phyloP scores from a whole-genome alignment of 495 filamentous ascomycete species.

The Podospora australis region DNA sequence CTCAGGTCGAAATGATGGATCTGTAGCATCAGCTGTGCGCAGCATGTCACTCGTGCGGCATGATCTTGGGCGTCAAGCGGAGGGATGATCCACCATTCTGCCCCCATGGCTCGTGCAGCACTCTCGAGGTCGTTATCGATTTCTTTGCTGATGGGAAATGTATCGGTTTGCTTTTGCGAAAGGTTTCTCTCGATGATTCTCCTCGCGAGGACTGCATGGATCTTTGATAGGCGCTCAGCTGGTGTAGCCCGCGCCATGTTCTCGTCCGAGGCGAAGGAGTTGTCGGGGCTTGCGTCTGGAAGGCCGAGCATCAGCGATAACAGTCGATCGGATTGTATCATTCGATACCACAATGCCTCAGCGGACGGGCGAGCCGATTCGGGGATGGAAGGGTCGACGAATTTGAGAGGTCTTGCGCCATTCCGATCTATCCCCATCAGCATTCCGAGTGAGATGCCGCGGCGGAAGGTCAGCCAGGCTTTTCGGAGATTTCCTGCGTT shows the following conservation, averaged over 20 bases:
- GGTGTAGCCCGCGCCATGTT: slow-evolving; percentile 21
- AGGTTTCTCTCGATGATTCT: slow-evolving; percentile 39
- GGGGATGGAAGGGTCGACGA: slow-evolving; percentile 21
- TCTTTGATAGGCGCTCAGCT: slow-evolving; percentile 27
- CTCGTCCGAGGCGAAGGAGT: slow-evolving; percentile 28
- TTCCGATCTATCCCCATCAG: slow-evolving; percentile 38
- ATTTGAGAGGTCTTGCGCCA: slow-evolving; percentile 23
- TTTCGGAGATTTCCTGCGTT: slow-evolving; percentile 42
- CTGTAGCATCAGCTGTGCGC: slow-evolving; percentile 32
- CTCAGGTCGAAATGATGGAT: slow-evolving; percentile 41
- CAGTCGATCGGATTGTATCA: slow-evolving; percentile 27
- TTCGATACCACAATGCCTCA: slow-evolving; percentile 28
- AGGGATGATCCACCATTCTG: slow-evolving; percentile 31
- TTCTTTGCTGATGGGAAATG: slow-evolving; percentile 24
- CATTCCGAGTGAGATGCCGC: slow-evolving; percentile 36
- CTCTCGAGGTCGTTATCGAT: slow-evolving; percentile 41
- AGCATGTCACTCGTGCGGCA: slow-evolving; percentile 10
- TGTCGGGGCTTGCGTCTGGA: slow-evolving; percentile 28
- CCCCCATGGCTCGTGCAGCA: slow-evolving; percentile 29
- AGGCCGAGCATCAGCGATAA: slow-evolving; percentile 37
- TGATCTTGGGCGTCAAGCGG: slow-evolving; percentile 3
- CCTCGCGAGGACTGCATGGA: slow-evolving; percentile 29
- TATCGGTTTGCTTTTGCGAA: slow-evolving; percentile 12
- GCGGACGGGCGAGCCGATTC: slow-evolving; percentile 17
- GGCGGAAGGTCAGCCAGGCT: slow-evolving; percentile 37